phyloP scores from a whole-genome alignment of 495 filamentous ascomycete genomes.

The Halenospora varia region DNA sequence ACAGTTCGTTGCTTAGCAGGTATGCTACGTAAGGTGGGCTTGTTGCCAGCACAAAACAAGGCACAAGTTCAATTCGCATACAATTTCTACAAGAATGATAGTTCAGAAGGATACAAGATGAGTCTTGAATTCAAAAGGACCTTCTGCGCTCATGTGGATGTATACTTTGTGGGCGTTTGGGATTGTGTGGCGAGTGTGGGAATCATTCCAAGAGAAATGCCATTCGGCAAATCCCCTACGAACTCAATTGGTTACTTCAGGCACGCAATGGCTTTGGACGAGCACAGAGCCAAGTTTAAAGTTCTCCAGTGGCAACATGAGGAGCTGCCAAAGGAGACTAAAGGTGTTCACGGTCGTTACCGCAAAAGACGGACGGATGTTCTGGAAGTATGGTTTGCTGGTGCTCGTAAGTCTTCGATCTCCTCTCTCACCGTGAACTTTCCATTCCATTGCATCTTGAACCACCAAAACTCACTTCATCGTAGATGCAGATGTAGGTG shows the following conservation, averaged over 20 bases:
- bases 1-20: conserved; percentile 30
- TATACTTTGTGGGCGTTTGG: conserved; percentile 37
- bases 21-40: conserved; percentile 35
- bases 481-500: conserved; percentile 38
- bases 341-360: too few relatives aligned
- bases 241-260: conserved; percentile 33
- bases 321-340: conserved; percentile 5
- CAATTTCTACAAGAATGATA: conserved; percentile 36
- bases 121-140: conserved; percentile 35
- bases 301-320: conserved; percentile 29
- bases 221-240: conserved; percentile 33
- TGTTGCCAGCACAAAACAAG: conserved; percentile 32
- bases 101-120: conserved; percentile 30
- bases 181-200: conserved; percentile 39
- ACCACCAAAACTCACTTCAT: too few relatives aligned
- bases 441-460: too few relatives aligned
- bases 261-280: conserved; percentile 37
- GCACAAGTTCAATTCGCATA: conserved; percentile 36
- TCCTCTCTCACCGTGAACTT: too few relatives aligned
- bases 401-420: too few relatives aligned
- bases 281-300: conserved; percentile 37
- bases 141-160: conserved; percentile 34
- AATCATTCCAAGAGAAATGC: conserved; percentile 33
- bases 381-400: conserved; percentile 34
- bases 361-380: conserved; percentile 31